These are phyloP conservation scores for Cryphonectria parasitica DNA, from an alignment of 2,329 filamentous ascomycete genomes.

Conservation along the genomic window DNA sequence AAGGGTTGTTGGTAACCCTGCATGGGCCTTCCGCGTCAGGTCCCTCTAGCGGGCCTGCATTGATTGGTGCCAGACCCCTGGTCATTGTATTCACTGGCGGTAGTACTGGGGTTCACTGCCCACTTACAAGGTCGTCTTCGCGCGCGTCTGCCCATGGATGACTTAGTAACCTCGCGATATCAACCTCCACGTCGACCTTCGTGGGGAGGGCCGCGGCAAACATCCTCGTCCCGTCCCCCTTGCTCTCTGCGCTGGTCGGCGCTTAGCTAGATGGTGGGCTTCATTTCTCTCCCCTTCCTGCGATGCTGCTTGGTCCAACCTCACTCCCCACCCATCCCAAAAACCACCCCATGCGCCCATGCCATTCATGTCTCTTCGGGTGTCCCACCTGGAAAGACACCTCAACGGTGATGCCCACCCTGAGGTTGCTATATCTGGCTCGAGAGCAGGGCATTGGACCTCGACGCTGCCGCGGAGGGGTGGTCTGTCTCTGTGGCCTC, in stretches of 20 bases:
- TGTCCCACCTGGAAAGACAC: slow-evolving; percentile 10
- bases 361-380: neutral
- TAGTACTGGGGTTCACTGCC: slow-evolving; percentile 6
- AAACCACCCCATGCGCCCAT: no score
- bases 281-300: neutral
- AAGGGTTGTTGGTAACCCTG: slow-evolving; percentile 19
- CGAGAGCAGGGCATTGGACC: slow-evolving; percentile 27
- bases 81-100: slow-evolving; percentile 4
- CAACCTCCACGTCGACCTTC: neutral
- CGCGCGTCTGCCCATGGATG: slow-evolving; percentile 26
- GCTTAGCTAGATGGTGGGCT: slow-evolving; percentile 6
- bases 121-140: slow-evolving; percentile 23
- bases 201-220: neutral
- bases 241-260: slow-evolving; percentile 7
- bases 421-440: slow-evolving; percentile 20
- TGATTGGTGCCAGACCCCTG: slow-evolving; percentile 25
- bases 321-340: neutral
- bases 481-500: slow-evolving; percentile 27
- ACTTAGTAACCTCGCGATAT: neutral
- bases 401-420: neutral
- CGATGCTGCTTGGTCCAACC: slow-evolving; percentile 9
- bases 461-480: slow-evolving; percentile 22
- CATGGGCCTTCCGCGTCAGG: slow-evolving; percentile 24
- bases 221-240: slow-evolving; percentile 1
- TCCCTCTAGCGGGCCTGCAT: slow-evolving; percentile 17